phyloP scores from a whole-genome alignment of 2,329 filamentous ascomycete species.

The Botrytis pseudocinerea region DNA sequence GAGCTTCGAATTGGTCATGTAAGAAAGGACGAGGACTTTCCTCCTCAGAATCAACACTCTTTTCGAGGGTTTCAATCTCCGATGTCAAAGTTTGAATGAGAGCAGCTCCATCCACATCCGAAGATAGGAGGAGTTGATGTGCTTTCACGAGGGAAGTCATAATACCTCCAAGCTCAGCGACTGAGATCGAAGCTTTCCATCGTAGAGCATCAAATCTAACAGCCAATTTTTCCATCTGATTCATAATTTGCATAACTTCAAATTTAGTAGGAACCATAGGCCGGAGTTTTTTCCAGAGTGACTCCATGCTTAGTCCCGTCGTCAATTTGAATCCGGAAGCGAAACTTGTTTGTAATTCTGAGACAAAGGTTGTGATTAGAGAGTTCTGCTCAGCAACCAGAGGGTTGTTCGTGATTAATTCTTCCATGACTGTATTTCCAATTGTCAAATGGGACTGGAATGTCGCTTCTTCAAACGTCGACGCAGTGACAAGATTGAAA shows the following conservation, averaged over 20 bases:
- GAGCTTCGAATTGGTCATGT: constrained; percentile 54
- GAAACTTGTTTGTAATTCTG: constrained; percentile 58
- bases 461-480: constrained; percentile 59
- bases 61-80: constrained; percentile 56
- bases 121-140: constrained; percentile 56
- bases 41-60: constrained; percentile 46
- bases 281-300: constrained; percentile 71
- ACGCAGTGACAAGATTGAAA: constrained; percentile 47
- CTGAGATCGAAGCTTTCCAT: constrained; percentile 56
- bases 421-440: constrained; percentile 32
- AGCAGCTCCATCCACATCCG: constrained; percentile 36
- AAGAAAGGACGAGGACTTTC: constrained; percentile 52
- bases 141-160: constrained; percentile 56
- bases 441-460: constrained; percentile 63
- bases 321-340: constrained; percentile 68
- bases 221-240: constrained; percentile 57
- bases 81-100: constrained; percentile 51
- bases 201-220: constrained; percentile 60
- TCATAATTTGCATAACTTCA: constrained; percentile 48
- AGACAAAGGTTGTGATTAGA: constrained; percentile 34
- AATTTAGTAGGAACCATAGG: constrained; percentile 57
- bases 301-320: constrained; percentile 78
- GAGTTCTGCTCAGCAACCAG: constrained; percentile 6
- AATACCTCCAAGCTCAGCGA: constrained; percentile 54
- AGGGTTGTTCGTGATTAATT: not conserved